Conservation (phyloP, 2,329 filamentous ascomycete species). For the Aphanocladium album region DNA sequence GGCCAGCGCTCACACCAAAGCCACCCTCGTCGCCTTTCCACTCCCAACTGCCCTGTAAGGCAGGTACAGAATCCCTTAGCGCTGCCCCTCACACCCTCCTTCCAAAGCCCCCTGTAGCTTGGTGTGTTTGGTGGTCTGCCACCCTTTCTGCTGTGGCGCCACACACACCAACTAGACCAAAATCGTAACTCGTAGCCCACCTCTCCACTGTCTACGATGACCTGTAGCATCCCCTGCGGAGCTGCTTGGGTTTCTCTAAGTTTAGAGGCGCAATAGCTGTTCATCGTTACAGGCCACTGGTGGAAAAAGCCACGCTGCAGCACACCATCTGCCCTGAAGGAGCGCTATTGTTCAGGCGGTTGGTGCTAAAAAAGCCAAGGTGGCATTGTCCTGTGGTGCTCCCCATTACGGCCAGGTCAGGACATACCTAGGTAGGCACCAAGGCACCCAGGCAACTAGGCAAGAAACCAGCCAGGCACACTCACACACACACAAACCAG, state of each 20-base stretch:
- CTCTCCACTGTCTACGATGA: constrained; percentile 3
- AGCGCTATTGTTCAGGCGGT: background rate
- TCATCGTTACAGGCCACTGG: background rate
- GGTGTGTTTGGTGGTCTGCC: background rate
- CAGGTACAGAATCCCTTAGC: background rate
- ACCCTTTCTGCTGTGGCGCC: background rate
- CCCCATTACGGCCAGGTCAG: too few relatives aligned
- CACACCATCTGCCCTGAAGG: background rate
- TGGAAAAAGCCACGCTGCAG: background rate
- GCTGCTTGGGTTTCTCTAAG: background rate
- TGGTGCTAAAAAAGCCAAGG: too few relatives aligned
- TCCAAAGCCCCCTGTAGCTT: background rate
- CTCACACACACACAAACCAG: background rate
- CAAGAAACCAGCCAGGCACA: too few relatives aligned
- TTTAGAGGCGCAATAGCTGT: background rate
- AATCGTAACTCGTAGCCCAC: constrained; percentile 9
- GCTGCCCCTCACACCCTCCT: background rate
- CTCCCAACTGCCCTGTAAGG: constrained; percentile 10
- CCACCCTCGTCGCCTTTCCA: background rate
- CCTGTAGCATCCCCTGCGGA: constrained; percentile 7
- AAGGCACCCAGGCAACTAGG: too few relatives aligned
- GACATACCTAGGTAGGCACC: background rate
- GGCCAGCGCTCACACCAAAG: background rate
- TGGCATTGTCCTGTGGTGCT: too few relatives aligned
- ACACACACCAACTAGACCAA: background rate